Evolutionary conservation across 2,329 filamentous ascomycete genomes (phyloP).

Genomic region (Hirsutella minnesotensis): DNA sequence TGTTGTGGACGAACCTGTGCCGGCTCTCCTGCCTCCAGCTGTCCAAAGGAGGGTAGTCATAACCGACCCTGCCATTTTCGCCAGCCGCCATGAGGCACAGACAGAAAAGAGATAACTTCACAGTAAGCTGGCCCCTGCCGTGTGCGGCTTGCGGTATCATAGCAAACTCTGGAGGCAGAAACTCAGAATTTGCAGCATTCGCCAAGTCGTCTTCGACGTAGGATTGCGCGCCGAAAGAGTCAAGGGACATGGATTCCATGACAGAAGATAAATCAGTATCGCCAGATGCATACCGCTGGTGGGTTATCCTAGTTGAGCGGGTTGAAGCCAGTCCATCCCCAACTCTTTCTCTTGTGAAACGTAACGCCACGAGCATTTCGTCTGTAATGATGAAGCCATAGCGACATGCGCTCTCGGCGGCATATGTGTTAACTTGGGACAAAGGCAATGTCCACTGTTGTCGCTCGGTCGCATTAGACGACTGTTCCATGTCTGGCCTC

Average conservation of each 20-base stretch:
- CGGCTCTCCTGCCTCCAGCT: not conserved
- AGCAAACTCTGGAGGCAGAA: not conserved
- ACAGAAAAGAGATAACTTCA: not conserved
- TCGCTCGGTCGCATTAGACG: not conserved
- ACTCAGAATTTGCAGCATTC: not conserved
- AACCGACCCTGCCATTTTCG: not conserved
- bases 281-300: not conserved
- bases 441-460: not conserved
- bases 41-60: not conserved
- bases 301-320: not conserved
- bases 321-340: not conserved
- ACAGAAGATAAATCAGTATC: slow-evolving; percentile 1
- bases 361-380: not conserved
- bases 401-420: not conserved
- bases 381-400: slow-evolving; percentile 1
- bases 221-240: slow-evolving; percentile 1
- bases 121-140: not conserved
- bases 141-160: not conserved
- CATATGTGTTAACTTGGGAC: not conserved
- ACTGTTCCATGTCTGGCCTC: not conserved
- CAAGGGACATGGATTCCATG: not conserved
- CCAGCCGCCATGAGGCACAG: not conserved
- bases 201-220: not conserved
- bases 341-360: not conserved
- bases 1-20: not conserved